Conservation (phyloP, 2,329 filamentous ascomycete genomes). For the Epichloe typhina region DNA sequence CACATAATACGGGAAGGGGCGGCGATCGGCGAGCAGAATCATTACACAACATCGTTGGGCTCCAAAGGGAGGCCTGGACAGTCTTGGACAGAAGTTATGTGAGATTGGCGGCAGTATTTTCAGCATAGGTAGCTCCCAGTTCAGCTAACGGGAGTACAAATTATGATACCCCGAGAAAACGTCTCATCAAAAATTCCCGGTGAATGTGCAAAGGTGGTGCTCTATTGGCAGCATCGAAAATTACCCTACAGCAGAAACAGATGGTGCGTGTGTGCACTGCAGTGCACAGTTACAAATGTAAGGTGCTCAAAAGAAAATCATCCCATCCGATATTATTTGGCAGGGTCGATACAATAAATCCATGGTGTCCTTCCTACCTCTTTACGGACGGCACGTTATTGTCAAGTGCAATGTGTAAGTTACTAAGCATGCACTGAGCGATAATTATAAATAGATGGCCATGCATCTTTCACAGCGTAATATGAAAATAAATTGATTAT, state of each 20-base stretch:
- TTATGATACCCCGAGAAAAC: neutral
- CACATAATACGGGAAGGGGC: neutral
- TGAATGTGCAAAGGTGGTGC: neutral
- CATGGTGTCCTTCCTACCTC: too few relatives aligned
- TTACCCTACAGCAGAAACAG: neutral
- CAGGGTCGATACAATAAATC: too few relatives aligned
- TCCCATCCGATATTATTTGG: too few relatives aligned
- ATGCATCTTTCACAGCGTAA: neutral
- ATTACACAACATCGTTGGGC: neutral
- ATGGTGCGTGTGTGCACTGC: too few relatives aligned
- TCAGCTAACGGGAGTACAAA: neutral
- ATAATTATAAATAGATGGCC: neutral
- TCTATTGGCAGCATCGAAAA: neutral
- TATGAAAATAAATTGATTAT: neutral
- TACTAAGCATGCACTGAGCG: neutral
- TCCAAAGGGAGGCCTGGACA: neutral
- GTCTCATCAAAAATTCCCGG: neutral
- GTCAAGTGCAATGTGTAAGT: neutral
- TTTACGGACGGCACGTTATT: too few relatives aligned
- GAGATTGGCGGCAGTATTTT: neutral
- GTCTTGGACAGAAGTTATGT: neutral
- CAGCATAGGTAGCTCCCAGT: neutral
- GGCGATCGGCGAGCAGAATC: neutral
- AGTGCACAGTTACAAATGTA: too few relatives aligned
- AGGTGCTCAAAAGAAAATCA: too few relatives aligned